Evolutionary conservation across 2,329 filamentous ascomycete genomes (phyloP).

Genomic region (Talaromyces sp.): DNA sequence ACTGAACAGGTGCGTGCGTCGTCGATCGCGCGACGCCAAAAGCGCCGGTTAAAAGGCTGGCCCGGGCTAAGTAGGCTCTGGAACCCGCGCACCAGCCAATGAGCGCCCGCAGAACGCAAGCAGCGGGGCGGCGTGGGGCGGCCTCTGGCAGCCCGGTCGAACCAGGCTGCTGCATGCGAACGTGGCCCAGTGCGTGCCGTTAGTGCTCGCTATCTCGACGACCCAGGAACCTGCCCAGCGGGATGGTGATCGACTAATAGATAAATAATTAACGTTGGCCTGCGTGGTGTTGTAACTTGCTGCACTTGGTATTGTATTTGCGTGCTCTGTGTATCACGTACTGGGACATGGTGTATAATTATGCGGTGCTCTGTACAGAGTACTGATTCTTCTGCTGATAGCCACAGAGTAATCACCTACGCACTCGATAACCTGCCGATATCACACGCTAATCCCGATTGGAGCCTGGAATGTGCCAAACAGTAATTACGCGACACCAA

Average conservation of each 20-base stretch:
- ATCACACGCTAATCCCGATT: neutral
- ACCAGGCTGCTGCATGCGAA: neutral
- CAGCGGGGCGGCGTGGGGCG: neutral
- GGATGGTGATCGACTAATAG: neutral
- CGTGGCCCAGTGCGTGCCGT: neutral
- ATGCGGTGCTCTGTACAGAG: no score
- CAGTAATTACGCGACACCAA: neutral
- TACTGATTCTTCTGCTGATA: no score
- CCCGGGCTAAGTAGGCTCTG: constrained; percentile 1
- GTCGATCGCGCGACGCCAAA: constrained; percentile 2
- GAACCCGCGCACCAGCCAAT: neutral
- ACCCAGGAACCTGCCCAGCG: neutral
- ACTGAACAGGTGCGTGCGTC: constrained; percentile 12
- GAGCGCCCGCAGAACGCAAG: neutral
- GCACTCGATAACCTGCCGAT: no score
- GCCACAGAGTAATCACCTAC: no score
- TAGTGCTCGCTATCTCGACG: neutral
- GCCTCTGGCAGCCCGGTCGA: neutral
- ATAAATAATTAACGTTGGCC: no score
- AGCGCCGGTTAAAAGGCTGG: constrained; percentile 2
- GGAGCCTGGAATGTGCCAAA: neutral
- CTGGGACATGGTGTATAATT: no score
- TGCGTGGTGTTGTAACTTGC: no score
- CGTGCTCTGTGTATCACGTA: no score
- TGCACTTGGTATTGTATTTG: no score